Evolutionary conservation across 2,329 filamentous ascomycete genomes (phyloP).

Genomic region (Escovopsis weberi): DNA sequence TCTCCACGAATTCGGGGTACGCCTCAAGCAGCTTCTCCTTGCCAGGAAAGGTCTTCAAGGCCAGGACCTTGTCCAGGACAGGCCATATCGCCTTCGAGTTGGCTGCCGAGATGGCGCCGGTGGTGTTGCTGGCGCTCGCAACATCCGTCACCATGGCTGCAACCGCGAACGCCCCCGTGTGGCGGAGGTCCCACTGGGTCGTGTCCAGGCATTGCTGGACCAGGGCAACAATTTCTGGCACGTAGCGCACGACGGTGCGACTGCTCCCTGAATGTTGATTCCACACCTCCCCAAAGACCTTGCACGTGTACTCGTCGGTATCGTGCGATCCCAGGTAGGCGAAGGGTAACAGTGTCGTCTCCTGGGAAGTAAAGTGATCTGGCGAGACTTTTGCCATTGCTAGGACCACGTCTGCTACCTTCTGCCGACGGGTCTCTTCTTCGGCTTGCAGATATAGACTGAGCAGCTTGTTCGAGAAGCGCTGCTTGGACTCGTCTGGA

Average conservation of each 20-base stretch:
- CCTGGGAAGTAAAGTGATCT: constrained; percentile 70
- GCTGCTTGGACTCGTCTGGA: constrained; percentile 31
- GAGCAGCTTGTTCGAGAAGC: constrained; percentile 40
- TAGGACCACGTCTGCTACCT: constrained; percentile 70
- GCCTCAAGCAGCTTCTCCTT: constrained; percentile 76
- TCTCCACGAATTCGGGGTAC: constrained; percentile 63
- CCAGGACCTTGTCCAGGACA: constrained; percentile 63
- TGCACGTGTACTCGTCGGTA: constrained; percentile 60
- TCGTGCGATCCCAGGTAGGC: constrained; percentile 82
- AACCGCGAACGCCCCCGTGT: constrained; percentile 69
- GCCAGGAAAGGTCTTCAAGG: constrained; percentile 81
- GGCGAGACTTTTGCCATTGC: constrained; percentile 76
- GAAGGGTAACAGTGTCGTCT: constrained; percentile 66
- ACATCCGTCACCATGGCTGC: constrained; percentile 59
- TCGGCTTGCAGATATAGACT: constrained; percentile 71
- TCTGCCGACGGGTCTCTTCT: constrained; percentile 58
- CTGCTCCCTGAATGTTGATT: constrained; percentile 76
- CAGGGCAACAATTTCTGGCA: constrained; percentile 65
- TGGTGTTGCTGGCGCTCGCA: constrained; percentile 39
- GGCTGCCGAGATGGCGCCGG: constrained; percentile 42
- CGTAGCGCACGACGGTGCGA: constrained; percentile 68
- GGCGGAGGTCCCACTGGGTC: constrained; percentile 79
- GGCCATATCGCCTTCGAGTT: constrained; percentile 63
- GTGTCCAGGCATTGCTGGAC: constrained; percentile 57
- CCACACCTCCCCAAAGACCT: constrained; percentile 79